Evolutionary conservation across 768 basidiomycete genomes (phyloP).

Genomic region (Boletus tylopilopsis): DNA sequence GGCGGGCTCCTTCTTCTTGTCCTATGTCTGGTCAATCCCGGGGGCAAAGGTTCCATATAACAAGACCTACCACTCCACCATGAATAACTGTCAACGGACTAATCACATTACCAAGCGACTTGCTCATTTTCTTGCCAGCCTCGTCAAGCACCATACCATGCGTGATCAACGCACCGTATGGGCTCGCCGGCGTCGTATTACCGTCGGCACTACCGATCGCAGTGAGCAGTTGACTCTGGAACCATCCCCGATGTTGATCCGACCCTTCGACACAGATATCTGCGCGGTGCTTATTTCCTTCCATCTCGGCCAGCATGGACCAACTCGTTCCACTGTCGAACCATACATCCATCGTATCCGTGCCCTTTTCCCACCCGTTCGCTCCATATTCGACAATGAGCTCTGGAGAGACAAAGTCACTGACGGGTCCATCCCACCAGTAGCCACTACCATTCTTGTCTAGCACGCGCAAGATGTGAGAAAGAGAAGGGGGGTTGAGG

Average conservation of each 20-base stretch:
- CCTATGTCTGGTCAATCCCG: constrained; percentile 33
- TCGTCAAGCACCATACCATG: constrained; percentile 97
- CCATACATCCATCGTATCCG: constrained; percentile 99
- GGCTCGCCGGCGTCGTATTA: constrained; percentile 31
- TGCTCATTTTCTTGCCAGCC: constrained; percentile 93
- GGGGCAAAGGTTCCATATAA: not conserved
- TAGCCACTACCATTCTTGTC: constrained; percentile 68
- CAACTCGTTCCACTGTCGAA: constrained; percentile 97
- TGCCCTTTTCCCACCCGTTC: constrained; percentile 68
- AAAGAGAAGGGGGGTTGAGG: constrained; percentile 60
- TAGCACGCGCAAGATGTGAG: constrained; percentile 75
- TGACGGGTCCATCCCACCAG: constrained; percentile 90
- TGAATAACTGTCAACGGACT: constrained; percentile 78
- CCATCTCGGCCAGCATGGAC: constrained; percentile 60
- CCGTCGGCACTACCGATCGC: constrained; percentile 44
- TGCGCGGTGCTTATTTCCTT: constrained; percentile 46
- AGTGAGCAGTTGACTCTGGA: constrained; percentile 92
- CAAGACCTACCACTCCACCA: constrained; percentile 62
- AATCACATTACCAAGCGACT: constrained; percentile 88
- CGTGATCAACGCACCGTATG: constrained; percentile 82
- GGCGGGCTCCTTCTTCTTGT: constrained; percentile 66
- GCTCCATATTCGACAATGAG: constrained; percentile 44
- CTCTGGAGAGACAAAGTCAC: constrained; percentile 72
- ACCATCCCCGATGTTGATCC: constrained; percentile 99
- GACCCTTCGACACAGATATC: constrained; percentile 94